These are phyloP conservation scores for Pyrrhoderma noxium DNA, from an alignment of 1,284 basidiomycete species.

Conservation along the genomic window DNA sequence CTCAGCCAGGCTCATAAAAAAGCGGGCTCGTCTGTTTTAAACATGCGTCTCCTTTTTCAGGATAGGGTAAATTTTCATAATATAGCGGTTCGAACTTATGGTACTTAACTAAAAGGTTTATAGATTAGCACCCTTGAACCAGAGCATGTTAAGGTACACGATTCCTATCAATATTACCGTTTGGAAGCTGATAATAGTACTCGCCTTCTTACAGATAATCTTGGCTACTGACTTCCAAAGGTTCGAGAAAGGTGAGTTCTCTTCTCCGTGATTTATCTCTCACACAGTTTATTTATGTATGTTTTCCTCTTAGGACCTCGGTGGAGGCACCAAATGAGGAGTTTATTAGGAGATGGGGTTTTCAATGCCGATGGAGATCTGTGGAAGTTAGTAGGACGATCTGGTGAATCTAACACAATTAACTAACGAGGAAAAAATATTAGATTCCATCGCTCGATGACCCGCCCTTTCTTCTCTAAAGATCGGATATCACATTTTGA, in stretches of 20 bases:
- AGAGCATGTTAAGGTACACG: slow-evolving; percentile 27
- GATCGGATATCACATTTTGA: slow-evolving; percentile 24
- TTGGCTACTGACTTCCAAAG: slow-evolving; percentile 36
- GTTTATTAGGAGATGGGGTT: slow-evolving; percentile 37
- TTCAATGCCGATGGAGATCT: slow-evolving; percentile 40
- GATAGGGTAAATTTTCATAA: no score
- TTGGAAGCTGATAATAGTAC: neutral
- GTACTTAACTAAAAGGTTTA: slow-evolving; percentile 25
- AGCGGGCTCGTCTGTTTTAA: slow-evolving; percentile 17
- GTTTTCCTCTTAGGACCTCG: slow-evolving; percentile 27
- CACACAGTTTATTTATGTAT: neutral
- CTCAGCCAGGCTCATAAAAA: slow-evolving; percentile 6
- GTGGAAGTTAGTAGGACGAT: no score
- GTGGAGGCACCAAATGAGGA: slow-evolving; percentile 24
- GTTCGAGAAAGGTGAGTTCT: slow-evolving; percentile 39
- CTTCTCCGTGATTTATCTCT: slow-evolving; percentile 15
- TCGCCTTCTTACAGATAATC: slow-evolving; percentile 25
- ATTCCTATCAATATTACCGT: neutral
- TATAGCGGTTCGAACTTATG: no score
- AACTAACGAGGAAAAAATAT: no score
- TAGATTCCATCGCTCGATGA: slow-evolving; percentile 24
- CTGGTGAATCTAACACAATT: no score
- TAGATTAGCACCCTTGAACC: slow-evolving; percentile 31
- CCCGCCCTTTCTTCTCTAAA: slow-evolving; percentile 25
- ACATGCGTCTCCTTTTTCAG: no score